Evolutionary conservation across 1,284 basidiomycete genomes (phyloP), one percentile per base, ranked within the genome.

Genomic region (Irpex sp.): DNA sequence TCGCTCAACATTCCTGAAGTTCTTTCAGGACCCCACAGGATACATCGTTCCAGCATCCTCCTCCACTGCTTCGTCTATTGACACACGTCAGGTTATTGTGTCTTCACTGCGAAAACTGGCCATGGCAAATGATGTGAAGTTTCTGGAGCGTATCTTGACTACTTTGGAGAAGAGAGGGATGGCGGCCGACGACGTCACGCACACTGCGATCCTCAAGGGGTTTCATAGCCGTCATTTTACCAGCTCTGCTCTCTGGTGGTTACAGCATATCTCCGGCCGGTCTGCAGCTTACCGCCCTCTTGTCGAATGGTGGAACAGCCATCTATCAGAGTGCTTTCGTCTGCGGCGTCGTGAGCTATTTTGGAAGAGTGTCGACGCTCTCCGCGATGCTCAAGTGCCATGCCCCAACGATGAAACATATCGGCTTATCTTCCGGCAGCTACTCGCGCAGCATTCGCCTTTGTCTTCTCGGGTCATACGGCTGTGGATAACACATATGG

Each of bases 241-340:
- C 19, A 58, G 21, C 4, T 15, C 62, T 1, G 68, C 68, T 21
- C 61, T 64, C 37, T 72, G 76, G 26, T 87, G 87, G 82, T 71
- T 90, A 2, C 68, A 68, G 51, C 74, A 73, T 21, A 83, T 87
- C 77, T 77, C 80, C 11, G 72, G 74, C 49, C 81, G 80, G 56
- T 77, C 84, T 2, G 81, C 80, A 66, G 79, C 47, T 70, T 66
- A 5, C 83, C 83, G 0, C 78, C 79, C n/a, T 71, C 79, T 33
- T 21, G 4, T 58, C 19, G n/a, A 39, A 26, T 35, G 31, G 56
- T 62, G 61, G 61, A 62, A 62, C 47, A 21, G 8, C 17, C 49
- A 58, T 50, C n/a, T 62, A n/a, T 43, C 21, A 7, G 21, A n/a
- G 39, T 58, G 56, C 37, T 36, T 43, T 6, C 19, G n/a, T 4